phyloP scores from a whole-genome alignment of 2,329 filamentous ascomycete genomes.

The Aphanocladium album region DNA sequence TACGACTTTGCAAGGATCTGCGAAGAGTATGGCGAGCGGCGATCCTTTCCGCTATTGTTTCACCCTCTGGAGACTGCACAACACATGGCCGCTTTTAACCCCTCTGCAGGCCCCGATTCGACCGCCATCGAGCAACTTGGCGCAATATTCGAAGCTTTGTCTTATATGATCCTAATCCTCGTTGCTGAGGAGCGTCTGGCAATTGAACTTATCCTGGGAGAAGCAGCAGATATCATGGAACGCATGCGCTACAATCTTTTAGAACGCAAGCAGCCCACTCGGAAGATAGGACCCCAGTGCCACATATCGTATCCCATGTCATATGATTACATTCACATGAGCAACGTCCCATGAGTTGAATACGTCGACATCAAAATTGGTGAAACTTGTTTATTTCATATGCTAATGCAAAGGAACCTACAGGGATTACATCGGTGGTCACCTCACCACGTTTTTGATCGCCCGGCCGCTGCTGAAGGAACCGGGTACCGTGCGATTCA shows the following conservation, averaged over 20 bases:
- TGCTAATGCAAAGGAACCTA: background rate
- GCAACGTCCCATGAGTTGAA: conserved; percentile 25
- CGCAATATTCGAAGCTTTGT: background rate
- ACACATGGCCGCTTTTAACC: background rate
- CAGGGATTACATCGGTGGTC: conserved; percentile 26
- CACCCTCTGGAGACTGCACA: background rate
- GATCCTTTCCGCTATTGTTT: background rate
- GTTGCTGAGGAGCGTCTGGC: background rate
- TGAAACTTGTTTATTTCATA: no score
- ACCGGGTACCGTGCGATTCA: conserved; percentile 21
- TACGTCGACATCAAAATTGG: background rate
- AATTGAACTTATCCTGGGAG: conserved; percentile 24
- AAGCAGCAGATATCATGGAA: conserved; percentile 27
- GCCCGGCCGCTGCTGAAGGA: conserved; percentile 22
- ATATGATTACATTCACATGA: conserved; percentile 27
- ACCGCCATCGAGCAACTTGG: background rate
- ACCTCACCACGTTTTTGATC: conserved; percentile 21
- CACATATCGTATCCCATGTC: conserved; percentile 18
- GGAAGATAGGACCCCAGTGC: conserved; percentile 12
- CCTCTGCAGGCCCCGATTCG: background rate
- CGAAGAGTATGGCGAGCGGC: background rate
- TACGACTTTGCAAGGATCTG: background rate
- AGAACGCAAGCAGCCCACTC: conserved; percentile 14
- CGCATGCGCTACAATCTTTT: conserved; percentile 22
- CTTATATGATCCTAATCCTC: background rate